Evolutionary conservation across 2,329 filamentous ascomycete species (phyloP).

Genomic region (Aspergillus piperis): DNA sequence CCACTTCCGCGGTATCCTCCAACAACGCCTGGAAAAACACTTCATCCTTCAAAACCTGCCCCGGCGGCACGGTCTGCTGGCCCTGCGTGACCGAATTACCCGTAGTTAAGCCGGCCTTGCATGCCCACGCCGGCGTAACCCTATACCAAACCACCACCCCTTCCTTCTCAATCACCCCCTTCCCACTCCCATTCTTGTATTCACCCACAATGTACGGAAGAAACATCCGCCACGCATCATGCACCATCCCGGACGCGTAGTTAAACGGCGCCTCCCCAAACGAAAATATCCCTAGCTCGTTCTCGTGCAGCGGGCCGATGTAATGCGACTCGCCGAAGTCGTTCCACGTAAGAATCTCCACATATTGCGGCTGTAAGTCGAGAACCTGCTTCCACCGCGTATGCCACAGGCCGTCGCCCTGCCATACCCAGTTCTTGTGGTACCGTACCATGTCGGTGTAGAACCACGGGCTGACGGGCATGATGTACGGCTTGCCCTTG

Average conservation of each 20-base stretch:
- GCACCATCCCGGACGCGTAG: constrained; percentile 32
- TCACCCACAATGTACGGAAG: constrained; percentile 39
- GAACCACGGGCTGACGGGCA: constrained; percentile 60
- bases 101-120: constrained; percentile 28
- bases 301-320: constrained; percentile 52
- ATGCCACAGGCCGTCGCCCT: constrained; percentile 62
- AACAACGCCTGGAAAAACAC: constrained; percentile 40
- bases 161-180: constrained; percentile 28
- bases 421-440: constrained; percentile 65
- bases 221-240: constrained; percentile 34
- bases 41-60: constrained; percentile 22
- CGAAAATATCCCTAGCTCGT: constrained; percentile 42
- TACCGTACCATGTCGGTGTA: constrained; percentile 59
- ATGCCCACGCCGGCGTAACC: constrained; percentile 20
- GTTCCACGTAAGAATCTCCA: constrained; percentile 63
- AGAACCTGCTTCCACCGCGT: constrained; percentile 60
- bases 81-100: constrained; percentile 32
- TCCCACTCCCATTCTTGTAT: constrained; percentile 35
- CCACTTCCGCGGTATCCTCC: constrained; percentile 29
- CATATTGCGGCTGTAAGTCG: constrained; percentile 52
- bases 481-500: constrained; percentile 49
- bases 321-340: constrained; percentile 65
- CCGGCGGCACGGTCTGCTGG: constrained; percentile 25
- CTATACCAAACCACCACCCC: constrained; percentile 34
- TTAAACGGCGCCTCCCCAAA: constrained; percentile 43